phyloP scores from a whole-genome alignment of 1,284 basidiomycete species.

The Fistulina hepatica region DNA sequence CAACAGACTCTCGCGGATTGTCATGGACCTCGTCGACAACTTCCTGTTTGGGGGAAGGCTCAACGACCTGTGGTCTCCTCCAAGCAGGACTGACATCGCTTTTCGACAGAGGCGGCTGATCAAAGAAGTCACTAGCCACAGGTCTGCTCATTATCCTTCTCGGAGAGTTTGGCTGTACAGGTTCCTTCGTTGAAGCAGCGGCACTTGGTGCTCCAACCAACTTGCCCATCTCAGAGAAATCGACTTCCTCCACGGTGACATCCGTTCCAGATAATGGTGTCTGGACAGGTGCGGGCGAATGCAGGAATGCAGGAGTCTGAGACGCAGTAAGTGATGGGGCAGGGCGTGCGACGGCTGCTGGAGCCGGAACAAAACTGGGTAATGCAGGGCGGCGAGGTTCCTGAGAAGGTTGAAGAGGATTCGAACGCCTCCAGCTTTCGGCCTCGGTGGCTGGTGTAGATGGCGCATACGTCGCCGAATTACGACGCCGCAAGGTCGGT shows the following conservation, averaged over 20 bases:
- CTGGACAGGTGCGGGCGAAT: slow-evolving; percentile 2
- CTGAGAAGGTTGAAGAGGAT: too few species aligned
- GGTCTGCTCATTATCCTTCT: slow-evolving; percentile 6
- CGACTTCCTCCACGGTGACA: slow-evolving; percentile 48
- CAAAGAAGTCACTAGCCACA: neutral
- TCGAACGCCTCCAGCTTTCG: too few species aligned
- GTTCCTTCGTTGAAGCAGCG: too few species aligned
- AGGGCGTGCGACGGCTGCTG: too few species aligned
- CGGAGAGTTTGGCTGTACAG: too few species aligned
- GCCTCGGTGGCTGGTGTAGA: too few species aligned
- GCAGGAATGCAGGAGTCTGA: neutral
- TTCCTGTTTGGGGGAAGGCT: neutral
- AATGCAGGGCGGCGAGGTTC: too few species aligned
- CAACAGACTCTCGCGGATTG: slow-evolving; percentile 8
- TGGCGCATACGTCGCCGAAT: too few species aligned
- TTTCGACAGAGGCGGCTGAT: slow-evolving; percentile 6
- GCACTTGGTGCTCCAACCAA: slow-evolving; percentile 43
- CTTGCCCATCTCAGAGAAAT: slow-evolving; percentile 65
- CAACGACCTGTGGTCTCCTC: neutral
- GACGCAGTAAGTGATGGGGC: neutral
- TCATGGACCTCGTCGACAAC: neutral
- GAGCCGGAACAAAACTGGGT: too few species aligned
- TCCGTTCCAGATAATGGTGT: slow-evolving; percentile 19
- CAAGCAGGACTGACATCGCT: slow-evolving; percentile 9
- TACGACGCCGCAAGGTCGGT: too few species aligned